Conservation (phyloP, 2,329 filamentous ascomycete species). For the Penicillium sclerotigenum region DNA sequence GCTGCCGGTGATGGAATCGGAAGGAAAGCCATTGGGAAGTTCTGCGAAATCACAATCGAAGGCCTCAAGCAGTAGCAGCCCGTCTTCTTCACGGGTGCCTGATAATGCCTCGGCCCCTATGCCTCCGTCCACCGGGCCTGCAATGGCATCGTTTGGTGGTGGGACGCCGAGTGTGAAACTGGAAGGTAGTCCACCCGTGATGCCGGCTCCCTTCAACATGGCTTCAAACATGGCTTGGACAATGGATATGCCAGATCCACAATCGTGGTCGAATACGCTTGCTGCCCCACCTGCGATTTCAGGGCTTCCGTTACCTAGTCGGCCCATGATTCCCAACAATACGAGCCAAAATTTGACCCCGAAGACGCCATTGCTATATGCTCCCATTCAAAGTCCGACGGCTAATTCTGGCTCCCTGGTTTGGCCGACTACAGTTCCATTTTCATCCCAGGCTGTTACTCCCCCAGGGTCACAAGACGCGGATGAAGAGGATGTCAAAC, state of each 20-base stretch:
- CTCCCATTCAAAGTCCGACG: constrained; percentile 14
- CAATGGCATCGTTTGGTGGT: constrained; percentile 5
- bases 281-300: constrained; percentile 20
- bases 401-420: constrained; percentile 10
- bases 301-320: constrained; percentile 20
- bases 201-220: constrained; percentile 14
- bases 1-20: constrained; percentile 56
- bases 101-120: constrained; percentile 3
- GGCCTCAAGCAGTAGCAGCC: constrained; percentile 8
- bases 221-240: constrained; percentile 20
- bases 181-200: constrained; percentile 5
- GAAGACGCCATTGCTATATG: constrained; percentile 16
- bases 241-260: constrained; percentile 24
- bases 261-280: constrained; percentile 19
- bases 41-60: constrained; percentile 11
- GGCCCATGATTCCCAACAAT: constrained; percentile 11
- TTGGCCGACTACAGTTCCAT: constrained; percentile 16
- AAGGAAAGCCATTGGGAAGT: constrained; percentile 38
- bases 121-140: constrained; percentile 1
- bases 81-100: constrained; percentile 9
- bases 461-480: constrained; percentile 12
- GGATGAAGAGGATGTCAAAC: constrained; percentile 21
- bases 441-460: constrained; percentile 5
- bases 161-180: constrained; percentile 4
- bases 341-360: constrained; percentile 14